Evolutionary conservation across 75 land plant genomes (phyloP).

Genomic region (Gnetum montanum): DNA sequence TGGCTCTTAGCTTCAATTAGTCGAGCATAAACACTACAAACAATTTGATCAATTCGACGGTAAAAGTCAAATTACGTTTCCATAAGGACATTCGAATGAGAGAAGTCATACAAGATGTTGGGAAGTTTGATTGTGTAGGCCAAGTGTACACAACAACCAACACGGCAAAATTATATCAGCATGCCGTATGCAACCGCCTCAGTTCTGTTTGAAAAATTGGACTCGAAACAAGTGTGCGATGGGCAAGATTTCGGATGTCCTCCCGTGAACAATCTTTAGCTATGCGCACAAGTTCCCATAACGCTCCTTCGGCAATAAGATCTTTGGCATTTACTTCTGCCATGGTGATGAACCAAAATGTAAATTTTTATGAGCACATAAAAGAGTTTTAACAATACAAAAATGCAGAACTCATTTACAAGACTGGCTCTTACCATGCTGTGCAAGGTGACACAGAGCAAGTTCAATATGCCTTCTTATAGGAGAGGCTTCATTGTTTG

Average conservation of each 20-base stretch:
- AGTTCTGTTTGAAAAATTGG: constrained; percentile 61
- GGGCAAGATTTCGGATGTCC: constrained; percentile 85
- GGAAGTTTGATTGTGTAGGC: neutral
- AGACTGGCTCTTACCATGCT: constrained; percentile 44
- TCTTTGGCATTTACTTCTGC: constrained; percentile 93
- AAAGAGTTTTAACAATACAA: too few species aligned
- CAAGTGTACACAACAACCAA: constrained; percentile 6
- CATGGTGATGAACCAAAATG: neutral
- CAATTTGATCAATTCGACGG: too few species aligned
- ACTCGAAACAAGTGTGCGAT: constrained; percentile 63
- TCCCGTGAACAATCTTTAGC: constrained; percentile 83
- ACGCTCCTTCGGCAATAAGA: constrained; percentile 81
- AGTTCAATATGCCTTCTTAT: constrained; percentile 77
- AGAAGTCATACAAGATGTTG: constrained; percentile 3
- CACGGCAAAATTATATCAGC: constrained; percentile 8
- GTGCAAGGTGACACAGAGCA: constrained; percentile 82
- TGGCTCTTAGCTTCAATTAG: too few species aligned
- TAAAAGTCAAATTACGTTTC: too few species aligned
- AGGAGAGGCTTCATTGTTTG: constrained; percentile 61
- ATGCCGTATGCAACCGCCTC: constrained; percentile 43
- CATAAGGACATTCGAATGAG: constrained; percentile 2
- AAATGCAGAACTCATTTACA: neutral
- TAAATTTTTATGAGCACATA: too few species aligned
- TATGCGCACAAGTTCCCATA: constrained; percentile 91
- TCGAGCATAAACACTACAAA: too few species aligned